phyloP scores from a whole-genome alignment of 306 rosid genomes.

The Cicer arietinum region DNA sequence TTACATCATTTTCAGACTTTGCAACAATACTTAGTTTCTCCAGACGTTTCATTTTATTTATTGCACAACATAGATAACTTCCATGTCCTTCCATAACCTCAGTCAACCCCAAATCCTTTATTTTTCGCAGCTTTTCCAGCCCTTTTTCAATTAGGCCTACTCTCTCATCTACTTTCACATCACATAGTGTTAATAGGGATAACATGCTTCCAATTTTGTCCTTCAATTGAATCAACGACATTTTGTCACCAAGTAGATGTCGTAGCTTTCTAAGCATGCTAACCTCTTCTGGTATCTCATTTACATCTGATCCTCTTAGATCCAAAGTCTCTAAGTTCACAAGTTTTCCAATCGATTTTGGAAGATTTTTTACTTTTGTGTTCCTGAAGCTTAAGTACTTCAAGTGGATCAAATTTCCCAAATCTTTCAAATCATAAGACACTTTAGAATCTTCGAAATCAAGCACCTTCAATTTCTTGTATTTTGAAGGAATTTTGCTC shows the following conservation, averaged over 20 bases:
- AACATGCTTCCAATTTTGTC: constrained; percentile 1
- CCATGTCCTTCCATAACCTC: neutral
- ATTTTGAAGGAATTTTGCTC: neutral
- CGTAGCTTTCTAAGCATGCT: neutral
- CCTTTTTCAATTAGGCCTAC: neutral
- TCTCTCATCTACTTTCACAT: neutral
- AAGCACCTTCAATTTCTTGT: constrained; percentile 7
- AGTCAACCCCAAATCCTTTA: neutral
- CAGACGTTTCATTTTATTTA: neutral
- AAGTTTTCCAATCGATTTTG: constrained; percentile 9
- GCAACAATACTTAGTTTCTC: neutral
- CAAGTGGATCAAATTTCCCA: neutral
- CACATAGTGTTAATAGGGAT: neutral
- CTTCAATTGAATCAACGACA: neutral
- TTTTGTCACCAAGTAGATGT: neutral
- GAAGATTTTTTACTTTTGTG: neutral
- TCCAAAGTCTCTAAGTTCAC: constrained; percentile 16
- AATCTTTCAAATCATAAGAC: neutral
- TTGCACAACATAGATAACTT: neutral
- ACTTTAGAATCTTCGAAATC: neutral
- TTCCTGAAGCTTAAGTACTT: constrained; percentile 11
- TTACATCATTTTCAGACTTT: neutral
- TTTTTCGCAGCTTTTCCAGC: neutral
- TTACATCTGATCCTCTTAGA: neutral
- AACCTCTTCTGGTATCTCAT: neutral